Evolutionary conservation across 2,329 filamentous ascomycete species (phyloP).

Genomic region (Leptodontidium sp.): DNA sequence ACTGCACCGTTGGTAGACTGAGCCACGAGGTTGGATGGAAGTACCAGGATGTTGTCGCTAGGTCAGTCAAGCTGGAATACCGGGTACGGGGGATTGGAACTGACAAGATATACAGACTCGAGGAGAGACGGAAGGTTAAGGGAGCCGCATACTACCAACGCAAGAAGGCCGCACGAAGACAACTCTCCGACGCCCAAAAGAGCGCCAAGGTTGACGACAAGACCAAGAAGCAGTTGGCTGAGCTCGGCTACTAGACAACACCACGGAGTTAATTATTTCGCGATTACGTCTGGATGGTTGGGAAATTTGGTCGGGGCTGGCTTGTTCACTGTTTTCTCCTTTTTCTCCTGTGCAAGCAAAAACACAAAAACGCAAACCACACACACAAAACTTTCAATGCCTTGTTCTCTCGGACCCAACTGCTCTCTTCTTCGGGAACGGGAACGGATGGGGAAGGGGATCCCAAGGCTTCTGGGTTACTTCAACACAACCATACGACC

Average conservation of each 20-base stretch:
- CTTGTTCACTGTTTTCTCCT: slow-evolving; percentile 33
- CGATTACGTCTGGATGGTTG: slow-evolving; percentile 36
- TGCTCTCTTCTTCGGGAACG: slow-evolving; percentile 7
- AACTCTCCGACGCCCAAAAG: slow-evolving; percentile 93
- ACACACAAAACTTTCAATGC: slow-evolving; percentile 43
- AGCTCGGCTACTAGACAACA: slow-evolving; percentile 83
- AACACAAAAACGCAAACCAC: slow-evolving; percentile 19
- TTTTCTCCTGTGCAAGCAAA: slow-evolving; percentile 22
- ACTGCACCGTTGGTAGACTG: slow-evolving; percentile 98
- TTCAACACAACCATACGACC: slow-evolving; percentile 34
- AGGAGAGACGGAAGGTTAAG: slow-evolving; percentile 99
- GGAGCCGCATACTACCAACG: slow-evolving; percentile 99
- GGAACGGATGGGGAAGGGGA: slow-evolving; percentile 33
- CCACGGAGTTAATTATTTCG: slow-evolving; percentile 42
- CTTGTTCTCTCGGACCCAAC: slow-evolving; percentile 43
- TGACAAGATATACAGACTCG: slow-evolving; percentile 70
- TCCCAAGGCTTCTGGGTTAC: slow-evolving; percentile 43
- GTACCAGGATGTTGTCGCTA: slow-evolving; percentile 98
- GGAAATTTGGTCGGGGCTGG: slow-evolving; percentile 33
- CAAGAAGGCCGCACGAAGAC: slow-evolving; percentile 96
- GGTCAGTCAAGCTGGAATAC: slow-evolving; percentile 67
- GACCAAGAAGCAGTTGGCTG: slow-evolving; percentile 86
- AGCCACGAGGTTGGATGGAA: slow-evolving; percentile 99
- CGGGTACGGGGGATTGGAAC: slow-evolving; percentile 25
- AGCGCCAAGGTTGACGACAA: slow-evolving; percentile 85